These are phyloP conservation scores for Linaria vulgaris DNA, from an alignment of 257 asterid genomes.

Conservation along the genomic window DNA sequence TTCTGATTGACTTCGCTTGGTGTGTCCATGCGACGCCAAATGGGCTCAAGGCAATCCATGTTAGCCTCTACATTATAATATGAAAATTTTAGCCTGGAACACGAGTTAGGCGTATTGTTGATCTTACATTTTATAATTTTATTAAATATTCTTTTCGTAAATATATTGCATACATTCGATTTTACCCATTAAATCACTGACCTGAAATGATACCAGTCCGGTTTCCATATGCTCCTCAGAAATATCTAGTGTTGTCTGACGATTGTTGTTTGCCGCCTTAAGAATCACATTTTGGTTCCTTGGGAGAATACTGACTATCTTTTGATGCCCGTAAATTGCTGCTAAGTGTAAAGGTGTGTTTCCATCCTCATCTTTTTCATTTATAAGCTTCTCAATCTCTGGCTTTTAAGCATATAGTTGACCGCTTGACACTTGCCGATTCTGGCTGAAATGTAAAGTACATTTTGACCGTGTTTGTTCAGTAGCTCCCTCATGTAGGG, in stretches of 20 bases:
- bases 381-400: slow-evolving; percentile 45
- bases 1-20: slow-evolving; percentile 26
- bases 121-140: slow-evolving; percentile 1
- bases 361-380: slow-evolving; percentile 47
- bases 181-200: no score
- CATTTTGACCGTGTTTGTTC: slow-evolving; percentile 41
- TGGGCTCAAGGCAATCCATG: slow-evolving; percentile 43
- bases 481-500: slow-evolving; percentile 50
- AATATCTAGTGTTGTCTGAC: slow-evolving; percentile 46
- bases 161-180: neutral
- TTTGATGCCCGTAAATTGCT: slow-evolving; percentile 43
- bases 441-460: slow-evolving; percentile 47
- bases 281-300: slow-evolving; percentile 36
- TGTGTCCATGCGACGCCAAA: slow-evolving; percentile 38
- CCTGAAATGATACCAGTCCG: slow-evolving; percentile 38
- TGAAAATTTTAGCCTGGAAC: neutral
- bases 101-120: slow-evolving; percentile 1
- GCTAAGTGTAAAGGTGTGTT: slow-evolving; percentile 57
- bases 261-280: slow-evolving; percentile 37
- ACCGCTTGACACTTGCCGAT: slow-evolving; percentile 42
- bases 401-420: slow-evolving; percentile 38
- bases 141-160: neutral
- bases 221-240: slow-evolving; percentile 47
- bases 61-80: slow-evolving; percentile 34
- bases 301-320: slow-evolving; percentile 33